phyloP scores from a whole-genome alignment of 495 filamentous ascomycete genomes.

The Neurospora africana region DNA sequence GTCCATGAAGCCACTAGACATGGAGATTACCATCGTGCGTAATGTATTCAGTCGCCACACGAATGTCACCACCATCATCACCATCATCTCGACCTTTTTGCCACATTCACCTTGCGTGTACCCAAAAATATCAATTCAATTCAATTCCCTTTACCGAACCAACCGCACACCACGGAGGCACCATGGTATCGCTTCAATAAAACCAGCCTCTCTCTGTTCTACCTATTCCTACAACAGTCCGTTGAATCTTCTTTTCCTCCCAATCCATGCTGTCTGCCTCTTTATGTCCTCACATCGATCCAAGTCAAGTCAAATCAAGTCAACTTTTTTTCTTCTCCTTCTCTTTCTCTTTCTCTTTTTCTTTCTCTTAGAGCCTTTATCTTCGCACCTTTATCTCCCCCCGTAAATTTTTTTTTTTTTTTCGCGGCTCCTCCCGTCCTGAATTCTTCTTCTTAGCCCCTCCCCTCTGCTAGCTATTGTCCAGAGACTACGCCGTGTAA shows the following conservation, averaged over 20 bases:
- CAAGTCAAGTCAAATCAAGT: background rate
- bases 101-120: background rate
- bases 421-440: background rate
- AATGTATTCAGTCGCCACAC: background rate
- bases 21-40: no score
- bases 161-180: background rate
- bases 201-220: background rate
- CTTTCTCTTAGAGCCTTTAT: no score
- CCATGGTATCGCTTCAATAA: background rate
- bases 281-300: background rate
- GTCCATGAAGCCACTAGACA: no score
- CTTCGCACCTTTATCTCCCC: background rate
- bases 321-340: background rate
- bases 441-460: background rate
- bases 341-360: background rate
- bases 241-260: background rate
- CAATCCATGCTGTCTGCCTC: background rate
- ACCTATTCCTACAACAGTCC: background rate
- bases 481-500: background rate
- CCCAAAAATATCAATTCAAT: background rate
- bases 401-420: no score
- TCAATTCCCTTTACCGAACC: background rate
- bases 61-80: background rate
- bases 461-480: background rate
- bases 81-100: background rate